These are phyloP conservation scores for Neurospora sp. DNA, from an alignment of 495 filamentous ascomycete genomes.

Conservation along the genomic window DNA sequence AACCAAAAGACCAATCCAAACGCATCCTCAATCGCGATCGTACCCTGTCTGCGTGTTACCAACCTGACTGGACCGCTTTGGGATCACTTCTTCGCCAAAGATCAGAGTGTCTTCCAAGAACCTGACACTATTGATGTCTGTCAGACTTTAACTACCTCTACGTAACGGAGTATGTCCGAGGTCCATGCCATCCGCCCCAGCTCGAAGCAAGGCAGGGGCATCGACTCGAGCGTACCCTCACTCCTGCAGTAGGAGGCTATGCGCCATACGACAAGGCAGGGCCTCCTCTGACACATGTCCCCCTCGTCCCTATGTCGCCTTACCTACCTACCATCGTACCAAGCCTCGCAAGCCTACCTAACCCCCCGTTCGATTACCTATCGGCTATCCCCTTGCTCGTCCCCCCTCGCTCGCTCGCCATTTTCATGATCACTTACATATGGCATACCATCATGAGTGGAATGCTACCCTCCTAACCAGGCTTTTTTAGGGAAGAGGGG, in stretches of 20 bases:
- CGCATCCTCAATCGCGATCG: neutral
- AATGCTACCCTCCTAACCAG: neutral
- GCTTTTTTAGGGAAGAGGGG: neutral
- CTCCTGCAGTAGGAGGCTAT: neutral
- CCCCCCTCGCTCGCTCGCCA: neutral
- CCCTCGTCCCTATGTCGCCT: neutral
- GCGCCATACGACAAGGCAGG: neutral
- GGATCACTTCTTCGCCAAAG: neutral
- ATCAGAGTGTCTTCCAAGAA: neutral
- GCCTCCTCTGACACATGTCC: neutral
- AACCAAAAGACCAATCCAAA: neutral
- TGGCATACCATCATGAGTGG: neutral
- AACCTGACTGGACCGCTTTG: neutral
- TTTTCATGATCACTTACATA: neutral
- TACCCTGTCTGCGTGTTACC: neutral
- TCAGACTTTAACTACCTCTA: neutral
- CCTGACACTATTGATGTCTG: neutral
- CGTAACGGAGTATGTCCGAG: neutral
- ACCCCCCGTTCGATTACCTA: neutral
- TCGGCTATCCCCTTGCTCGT: neutral
- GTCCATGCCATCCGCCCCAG: neutral
- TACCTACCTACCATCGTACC: too few relatives aligned
- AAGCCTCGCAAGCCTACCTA: neutral
- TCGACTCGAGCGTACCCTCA: neutral
- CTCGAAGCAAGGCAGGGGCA: neutral